Evolutionary conservation across 176 grass and related monocot genomes (phyloP), one percentile per base, ranked within the genome.

Genomic region (Ensete ventricosum): DNA sequence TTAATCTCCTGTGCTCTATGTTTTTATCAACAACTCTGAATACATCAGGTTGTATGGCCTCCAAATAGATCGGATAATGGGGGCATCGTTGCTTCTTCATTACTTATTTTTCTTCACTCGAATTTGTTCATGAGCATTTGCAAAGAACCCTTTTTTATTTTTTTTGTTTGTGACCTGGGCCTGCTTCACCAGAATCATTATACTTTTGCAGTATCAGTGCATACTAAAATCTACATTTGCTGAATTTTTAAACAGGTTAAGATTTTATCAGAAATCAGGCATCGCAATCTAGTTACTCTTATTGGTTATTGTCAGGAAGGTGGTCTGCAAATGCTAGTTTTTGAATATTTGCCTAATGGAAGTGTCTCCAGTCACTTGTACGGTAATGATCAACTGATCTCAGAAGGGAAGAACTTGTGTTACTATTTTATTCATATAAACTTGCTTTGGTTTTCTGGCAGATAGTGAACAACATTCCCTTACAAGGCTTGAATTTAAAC

Each of bases 311-410:
- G 90, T 70, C 94, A 90, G 67, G 88, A 97, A 82, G 90, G 85
- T 1, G 88, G 90, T 55, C 82, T 88, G 12, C 88, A 91, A 63
- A 90, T 97, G 94, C 75, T 97, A 48, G 85, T 90, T 50, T 89
- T 83, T 82, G 94, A 97, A 77, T 90, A 97, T 77, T 71, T 97
- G 74, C 94, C 90, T 67, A 97, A 97, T 71, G 94, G 90, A 85
- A 97, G 94, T 50, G 77, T 97, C 71, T 80, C 79, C 64, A 34
- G 72, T 53, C 94, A 97, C 81, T 52, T 97, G 7, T 93, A 97
- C 78, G 88, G 93, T 97, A 97, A 78, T 80, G 55, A 76, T 65
- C 21, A 14, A 0, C 14, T 84, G 66, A 54, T 68, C 73, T 82
- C 14, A 62, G 34, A 69, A 24, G 0, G 53, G 9, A 20, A 27